Percentiles rank a stretch among this genome's conserved stretches.
These are phyloP conservation scores for Hirsutella thompsonii DNA, from an alignment of 2,329 filamentous ascomycete species.

Conservation along the genomic window DNA sequence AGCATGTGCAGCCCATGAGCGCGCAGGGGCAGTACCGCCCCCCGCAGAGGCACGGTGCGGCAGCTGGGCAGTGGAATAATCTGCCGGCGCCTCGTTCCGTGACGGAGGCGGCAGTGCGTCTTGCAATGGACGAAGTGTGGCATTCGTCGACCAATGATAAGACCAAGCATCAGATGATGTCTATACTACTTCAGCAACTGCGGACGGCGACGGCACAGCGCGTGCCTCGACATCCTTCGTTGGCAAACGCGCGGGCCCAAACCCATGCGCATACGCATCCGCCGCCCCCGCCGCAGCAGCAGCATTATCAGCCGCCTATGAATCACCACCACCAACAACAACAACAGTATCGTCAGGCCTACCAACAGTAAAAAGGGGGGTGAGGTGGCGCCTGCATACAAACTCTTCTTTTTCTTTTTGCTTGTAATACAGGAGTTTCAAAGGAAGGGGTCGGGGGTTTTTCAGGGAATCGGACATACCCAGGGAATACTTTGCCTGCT, in stretches of 20 bases:
- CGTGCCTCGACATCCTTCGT: not conserved
- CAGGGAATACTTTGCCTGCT: no score
- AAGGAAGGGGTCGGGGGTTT: no score
- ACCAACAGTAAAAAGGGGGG: no score
- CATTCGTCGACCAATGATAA: conserved; percentile 7
- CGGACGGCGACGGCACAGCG: not conserved
- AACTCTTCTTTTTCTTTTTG: no score
- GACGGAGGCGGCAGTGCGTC: conserved; percentile 45
- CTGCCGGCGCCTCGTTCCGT: not conserved
- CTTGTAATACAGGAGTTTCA: no score
- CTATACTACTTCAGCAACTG: not conserved
- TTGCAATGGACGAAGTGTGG: conserved; percentile 51
- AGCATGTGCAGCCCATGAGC: not conserved
- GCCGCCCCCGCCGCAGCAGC: not conserved
- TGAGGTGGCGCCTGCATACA: no score
- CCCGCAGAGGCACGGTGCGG: not conserved
- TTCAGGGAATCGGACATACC: no score
- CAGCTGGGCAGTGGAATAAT: not conserved
- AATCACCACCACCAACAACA: no score
- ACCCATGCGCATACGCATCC: not conserved
- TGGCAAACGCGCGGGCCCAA: not conserved
- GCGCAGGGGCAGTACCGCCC: not conserved
- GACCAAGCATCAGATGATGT: conserved; percentile 3
- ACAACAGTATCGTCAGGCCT: no score
- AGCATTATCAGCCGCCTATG: no score